A percentile compares a stretch with the other conserved stretches of the same genome.
Conservation (phyloP, 2,329 filamentous ascomycete genomes). For the Xylariaceae sp. region DNA sequence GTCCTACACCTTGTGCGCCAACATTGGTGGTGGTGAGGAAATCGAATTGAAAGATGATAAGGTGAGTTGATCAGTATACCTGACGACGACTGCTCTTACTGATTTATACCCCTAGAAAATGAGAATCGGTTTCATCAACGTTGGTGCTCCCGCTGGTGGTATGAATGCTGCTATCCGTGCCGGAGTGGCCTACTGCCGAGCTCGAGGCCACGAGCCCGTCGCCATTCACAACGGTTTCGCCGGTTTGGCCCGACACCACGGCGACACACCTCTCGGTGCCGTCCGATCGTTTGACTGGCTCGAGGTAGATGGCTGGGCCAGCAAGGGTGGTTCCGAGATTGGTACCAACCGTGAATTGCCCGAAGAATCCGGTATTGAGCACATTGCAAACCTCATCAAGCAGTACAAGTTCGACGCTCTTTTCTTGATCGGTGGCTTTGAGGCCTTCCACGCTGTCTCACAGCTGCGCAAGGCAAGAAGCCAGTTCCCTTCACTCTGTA, state of each 20-base stretch:
- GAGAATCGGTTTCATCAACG: conserved; percentile 93
- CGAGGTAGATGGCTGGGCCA: conserved; percentile 91
- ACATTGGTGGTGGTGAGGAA: conserved; percentile 64
- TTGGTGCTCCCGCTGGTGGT: conserved; percentile 91
- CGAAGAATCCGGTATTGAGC: conserved; percentile 74
- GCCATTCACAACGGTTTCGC: conserved; percentile 97
- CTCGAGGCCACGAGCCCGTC: conserved; percentile 84
- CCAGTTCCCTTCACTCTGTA: conserved; percentile 78
- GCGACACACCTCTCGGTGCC: conserved; percentile 71
- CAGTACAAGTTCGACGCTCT: conserved; percentile 85
- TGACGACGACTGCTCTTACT: conserved; percentile 22
- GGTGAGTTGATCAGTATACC: conserved; percentile 41
- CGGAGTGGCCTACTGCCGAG: conserved; percentile 86
- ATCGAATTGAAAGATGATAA: conserved; percentile 65
- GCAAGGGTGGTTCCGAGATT: conserved; percentile 94
- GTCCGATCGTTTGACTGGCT: conserved; percentile 88
- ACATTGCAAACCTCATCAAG: conserved; percentile 76
- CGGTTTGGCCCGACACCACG: conserved; percentile 85
- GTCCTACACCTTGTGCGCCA: conserved; percentile 86
- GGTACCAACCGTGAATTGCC: conserved; percentile 94
- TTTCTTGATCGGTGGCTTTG: conserved; percentile 90
- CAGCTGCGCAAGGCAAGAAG: conserved; percentile 77
- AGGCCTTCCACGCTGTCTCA: conserved; percentile 88
- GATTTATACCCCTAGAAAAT: conserved; percentile 56
- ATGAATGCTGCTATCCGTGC: conserved; percentile 97